A percentile compares a stretch with the other conserved stretches of the same genome.
Conservation (phyloP, 2,329 filamentous ascomycete species). For the Colletotrichum kahawae region DNA sequence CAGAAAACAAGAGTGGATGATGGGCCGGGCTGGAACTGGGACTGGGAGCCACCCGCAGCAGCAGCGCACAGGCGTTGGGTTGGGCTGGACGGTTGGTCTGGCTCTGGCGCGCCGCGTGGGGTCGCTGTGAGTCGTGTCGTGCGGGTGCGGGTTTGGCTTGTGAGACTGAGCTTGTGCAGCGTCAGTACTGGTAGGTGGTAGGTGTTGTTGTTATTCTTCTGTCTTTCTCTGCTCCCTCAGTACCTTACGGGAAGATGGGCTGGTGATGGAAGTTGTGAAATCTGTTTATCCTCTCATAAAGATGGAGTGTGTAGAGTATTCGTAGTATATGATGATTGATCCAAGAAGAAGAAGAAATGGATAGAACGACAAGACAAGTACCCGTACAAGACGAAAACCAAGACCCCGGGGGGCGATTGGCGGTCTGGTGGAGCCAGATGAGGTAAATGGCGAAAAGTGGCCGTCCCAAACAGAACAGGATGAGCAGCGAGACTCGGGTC, state of each 20-base stretch:
- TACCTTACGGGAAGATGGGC: not conserved
- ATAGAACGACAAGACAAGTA: not conserved
- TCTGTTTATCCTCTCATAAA: too few relatives aligned
- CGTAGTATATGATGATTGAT: not conserved
- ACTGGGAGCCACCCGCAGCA: not conserved
- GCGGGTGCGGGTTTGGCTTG: not conserved
- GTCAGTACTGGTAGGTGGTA: not conserved
- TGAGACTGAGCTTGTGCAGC: not conserved
- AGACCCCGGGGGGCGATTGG: constrained; percentile 8
- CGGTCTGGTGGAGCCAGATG: constrained; percentile 17
- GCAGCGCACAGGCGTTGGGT: not conserved
- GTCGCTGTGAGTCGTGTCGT: not conserved
- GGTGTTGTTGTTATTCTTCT: not conserved
- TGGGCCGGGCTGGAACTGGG: constrained; percentile 17
- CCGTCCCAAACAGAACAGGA: not conserved
- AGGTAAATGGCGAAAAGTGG: constrained; percentile 21
- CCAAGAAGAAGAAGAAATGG: not conserved
- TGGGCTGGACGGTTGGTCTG: not conserved
- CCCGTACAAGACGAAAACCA: not conserved
- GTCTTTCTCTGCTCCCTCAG: not conserved
- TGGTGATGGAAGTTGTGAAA: too few relatives aligned
- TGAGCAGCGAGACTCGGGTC: not conserved
- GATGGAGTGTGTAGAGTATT: too few relatives aligned
- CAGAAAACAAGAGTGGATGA: not conserved
- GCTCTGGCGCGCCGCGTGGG: not conserved